A percentile compares a stretch with the other conserved stretches of the same genome.
phyloP scores from a whole-genome alignment of 495 filamentous ascomycete species.

The Hypoxylon subgilvum region DNA sequence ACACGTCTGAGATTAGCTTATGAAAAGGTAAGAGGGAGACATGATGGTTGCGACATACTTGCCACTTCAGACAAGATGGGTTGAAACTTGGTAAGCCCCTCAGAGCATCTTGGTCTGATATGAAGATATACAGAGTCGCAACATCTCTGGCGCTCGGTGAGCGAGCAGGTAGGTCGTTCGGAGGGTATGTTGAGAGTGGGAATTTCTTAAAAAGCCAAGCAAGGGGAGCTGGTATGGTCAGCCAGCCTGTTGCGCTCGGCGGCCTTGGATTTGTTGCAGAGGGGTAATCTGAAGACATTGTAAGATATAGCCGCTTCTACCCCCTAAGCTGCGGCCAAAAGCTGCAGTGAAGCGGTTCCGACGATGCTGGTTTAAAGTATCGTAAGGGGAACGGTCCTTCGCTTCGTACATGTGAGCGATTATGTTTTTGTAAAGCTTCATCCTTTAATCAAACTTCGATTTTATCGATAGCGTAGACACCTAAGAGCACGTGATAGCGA shows the following conservation, averaged over 20 bases:
- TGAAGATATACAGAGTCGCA: slow-evolving; percentile 79
- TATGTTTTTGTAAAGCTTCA: too few species aligned
- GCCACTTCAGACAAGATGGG: slow-evolving; percentile 94
- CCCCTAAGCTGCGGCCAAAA: too few species aligned
- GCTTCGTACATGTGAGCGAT: too few species aligned
- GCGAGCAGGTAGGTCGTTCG: slow-evolving; percentile 76
- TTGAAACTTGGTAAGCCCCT: slow-evolving; percentile 80
- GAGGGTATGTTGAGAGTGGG: slow-evolving; percentile 76
- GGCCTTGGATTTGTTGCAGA: slow-evolving; percentile 19
- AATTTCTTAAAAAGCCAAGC: slow-evolving; percentile 84
- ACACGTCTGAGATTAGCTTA: slow-evolving; percentile 12
- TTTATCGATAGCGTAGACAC: slow-evolving; percentile 31
- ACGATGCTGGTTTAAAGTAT: too few species aligned
- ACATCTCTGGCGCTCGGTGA: slow-evolving; percentile 57
- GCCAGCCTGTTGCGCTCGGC: slow-evolving; percentile 38
- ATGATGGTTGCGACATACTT: slow-evolving; percentile 62
- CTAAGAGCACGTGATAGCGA: not conserved
- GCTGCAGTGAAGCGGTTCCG: too few species aligned
- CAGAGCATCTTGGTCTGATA: slow-evolving; percentile 66
- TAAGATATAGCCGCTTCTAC: not conserved
- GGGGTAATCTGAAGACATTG: slow-evolving; percentile 26
- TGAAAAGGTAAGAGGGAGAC: not conserved
- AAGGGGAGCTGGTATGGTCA: slow-evolving; percentile 75
- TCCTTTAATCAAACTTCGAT: too few species aligned
- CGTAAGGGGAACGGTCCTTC: too few species aligned